Evolutionary conservation across 2,329 filamentous ascomycete genomes (phyloP).

Genomic region (Alternaria arborescens): DNA sequence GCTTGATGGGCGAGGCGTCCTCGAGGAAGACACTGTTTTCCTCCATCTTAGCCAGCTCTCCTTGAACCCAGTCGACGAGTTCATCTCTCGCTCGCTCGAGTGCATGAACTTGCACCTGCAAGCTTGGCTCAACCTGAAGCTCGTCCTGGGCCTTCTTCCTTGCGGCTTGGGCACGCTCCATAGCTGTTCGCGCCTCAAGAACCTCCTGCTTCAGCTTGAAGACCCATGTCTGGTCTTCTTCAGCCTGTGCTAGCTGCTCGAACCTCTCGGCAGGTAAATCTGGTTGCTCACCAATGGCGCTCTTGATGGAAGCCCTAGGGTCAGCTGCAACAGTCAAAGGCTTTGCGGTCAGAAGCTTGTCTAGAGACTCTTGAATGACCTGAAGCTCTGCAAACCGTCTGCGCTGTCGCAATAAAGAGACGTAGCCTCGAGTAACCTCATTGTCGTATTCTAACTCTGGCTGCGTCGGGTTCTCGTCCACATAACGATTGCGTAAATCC

Average conservation of each 20-base stretch:
- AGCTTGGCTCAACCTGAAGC: conserved; percentile 7
- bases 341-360: conserved; percentile 48
- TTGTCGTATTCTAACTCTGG: conserved; percentile 43
- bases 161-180: conserved; percentile 43
- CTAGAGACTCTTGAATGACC: conserved; percentile 57
- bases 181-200: conserved; percentile 42
- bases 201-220: conserved; percentile 53
- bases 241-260: conserved; percentile 31
- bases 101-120: conserved; percentile 49
- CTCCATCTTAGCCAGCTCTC: conserved; percentile 55
- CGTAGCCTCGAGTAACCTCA: conserved; percentile 48
- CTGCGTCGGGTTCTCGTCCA: conserved; percentile 38
- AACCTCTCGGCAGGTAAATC: conserved; percentile 46
- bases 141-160: conserved; percentile 26
- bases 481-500: conserved; percentile 38
- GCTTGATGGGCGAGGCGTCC: conserved; percentile 45
- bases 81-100: conserved; percentile 58
- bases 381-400: conserved; percentile 57
- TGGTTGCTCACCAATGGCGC: conserved; percentile 48
- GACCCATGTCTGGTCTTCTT: conserved; percentile 36
- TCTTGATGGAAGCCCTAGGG: conserved; percentile 36
- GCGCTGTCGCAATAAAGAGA: conserved; percentile 57
- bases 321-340: conserved; percentile 42
- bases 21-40: conserved; percentile 49
- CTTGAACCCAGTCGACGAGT: conserved; percentile 61